Evolutionary conservation across 1,139 yeast genomes (phyloP).

Genomic region (Fermentozyma sake): DNA sequence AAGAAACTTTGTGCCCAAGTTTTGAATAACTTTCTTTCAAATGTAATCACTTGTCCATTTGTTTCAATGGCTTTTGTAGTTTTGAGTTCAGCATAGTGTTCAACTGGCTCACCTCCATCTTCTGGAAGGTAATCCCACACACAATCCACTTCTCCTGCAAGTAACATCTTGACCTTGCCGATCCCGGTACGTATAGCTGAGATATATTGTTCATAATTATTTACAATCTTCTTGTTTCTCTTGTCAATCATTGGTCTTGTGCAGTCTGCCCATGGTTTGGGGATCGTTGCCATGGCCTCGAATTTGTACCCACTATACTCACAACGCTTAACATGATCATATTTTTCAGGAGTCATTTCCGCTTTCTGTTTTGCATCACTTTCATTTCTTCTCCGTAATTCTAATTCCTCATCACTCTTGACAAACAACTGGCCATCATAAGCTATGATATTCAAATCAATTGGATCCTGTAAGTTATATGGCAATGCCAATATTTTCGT

Average conservation of each 20-base stretch:
- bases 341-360: slow-evolving; percentile 24
- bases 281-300: slow-evolving; percentile 71
- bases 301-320: slow-evolving; percentile 79
- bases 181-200: slow-evolving; percentile 81
- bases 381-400: slow-evolving; percentile 23
- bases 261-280: slow-evolving; percentile 70
- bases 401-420: slow-evolving; percentile 50
- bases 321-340: slow-evolving; percentile 35
- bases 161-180: slow-evolving; percentile 60
- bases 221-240: slow-evolving; percentile 54
- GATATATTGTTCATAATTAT: slow-evolving; percentile 71
- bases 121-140: slow-evolving; percentile 75
- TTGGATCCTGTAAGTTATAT: slow-evolving; percentile 48
- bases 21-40: slow-evolving; percentile 68
- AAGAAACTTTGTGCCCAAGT: slow-evolving; percentile 95
- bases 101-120: slow-evolving; percentile 41
- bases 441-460: slow-evolving; percentile 58
- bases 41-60: slow-evolving; percentile 50
- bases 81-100: slow-evolving; percentile 83
- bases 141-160: slow-evolving; percentile 93
- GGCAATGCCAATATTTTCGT: slow-evolving; percentile 63
- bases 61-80: slow-evolving; percentile 56
- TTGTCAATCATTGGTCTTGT: slow-evolving; percentile 63
- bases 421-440: slow-evolving; percentile 86
- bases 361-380: slow-evolving; percentile 12